Conservation (phyloP, 1,139 yeast species). For the Geotrichum reessii region DNA sequence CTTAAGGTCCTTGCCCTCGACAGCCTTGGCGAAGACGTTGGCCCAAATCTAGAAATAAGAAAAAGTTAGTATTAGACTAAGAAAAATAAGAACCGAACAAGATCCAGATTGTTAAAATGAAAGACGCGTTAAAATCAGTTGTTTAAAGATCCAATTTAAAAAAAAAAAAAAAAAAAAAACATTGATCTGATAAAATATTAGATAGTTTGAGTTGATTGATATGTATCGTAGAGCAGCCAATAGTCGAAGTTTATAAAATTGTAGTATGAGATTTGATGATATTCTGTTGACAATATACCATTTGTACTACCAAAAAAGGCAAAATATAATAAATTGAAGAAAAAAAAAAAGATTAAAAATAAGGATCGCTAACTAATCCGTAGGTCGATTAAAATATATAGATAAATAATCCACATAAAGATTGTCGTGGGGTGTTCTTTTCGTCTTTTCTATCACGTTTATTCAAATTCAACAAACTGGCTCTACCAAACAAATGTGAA, state of each 20-base stretch:
- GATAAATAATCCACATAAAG: too few species aligned
- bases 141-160: too few species aligned
- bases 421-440: neutral
- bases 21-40: conserved; percentile 91
- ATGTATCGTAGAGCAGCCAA: neutral
- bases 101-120: neutral
- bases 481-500: neutral
- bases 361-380: neutral
- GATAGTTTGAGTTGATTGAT: neutral
- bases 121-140: neutral
- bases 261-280: neutral
- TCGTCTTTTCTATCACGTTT: too few species aligned
- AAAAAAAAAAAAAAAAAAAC: too few species aligned
- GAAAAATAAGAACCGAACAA: neutral
- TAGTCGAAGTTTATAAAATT: neutral
- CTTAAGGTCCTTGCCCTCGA: conserved; percentile 94
- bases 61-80: conserved; percentile 54
- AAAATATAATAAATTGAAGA: too few species aligned
- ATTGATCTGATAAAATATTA: neutral
- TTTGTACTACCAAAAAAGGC: too few species aligned
- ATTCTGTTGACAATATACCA: neutral
- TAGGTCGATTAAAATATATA: neutral
- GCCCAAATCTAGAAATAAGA: conserved; percentile 76
- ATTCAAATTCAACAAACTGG: neutral
- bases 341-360: too few species aligned